Evolutionary conservation across 495 filamentous ascomycete species (phyloP).

Genomic region (Massariosphaeria phaeospora): DNA sequence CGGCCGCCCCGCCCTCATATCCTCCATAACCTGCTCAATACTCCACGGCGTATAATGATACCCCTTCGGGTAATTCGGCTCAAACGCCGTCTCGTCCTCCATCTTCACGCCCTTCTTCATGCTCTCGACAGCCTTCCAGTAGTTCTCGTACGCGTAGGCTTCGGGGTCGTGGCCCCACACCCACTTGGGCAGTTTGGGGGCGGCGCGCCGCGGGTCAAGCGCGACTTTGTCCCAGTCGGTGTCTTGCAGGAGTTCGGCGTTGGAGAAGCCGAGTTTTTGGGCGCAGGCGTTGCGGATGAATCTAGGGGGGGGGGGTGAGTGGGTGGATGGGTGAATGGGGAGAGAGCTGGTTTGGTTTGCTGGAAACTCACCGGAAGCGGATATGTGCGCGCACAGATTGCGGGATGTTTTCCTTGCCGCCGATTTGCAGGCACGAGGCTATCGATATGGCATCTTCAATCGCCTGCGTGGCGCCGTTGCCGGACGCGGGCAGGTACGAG

Average conservation of each 20-base stretch:
- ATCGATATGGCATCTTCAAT: conserved; percentile 40
- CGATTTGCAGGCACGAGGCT: conserved; percentile 37
- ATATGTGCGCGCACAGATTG: conserved; percentile 46
- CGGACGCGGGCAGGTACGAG: conserved; percentile 37
- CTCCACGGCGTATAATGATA: conserved; percentile 29
- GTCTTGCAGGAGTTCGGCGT: conserved; percentile 52
- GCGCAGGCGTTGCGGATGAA: conserved; percentile 54
- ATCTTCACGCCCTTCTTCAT: conserved; percentile 24
- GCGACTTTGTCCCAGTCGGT: conserved; percentile 55
- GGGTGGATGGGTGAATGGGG: neutral
- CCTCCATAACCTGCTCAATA: conserved; percentile 29
- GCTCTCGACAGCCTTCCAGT: conserved; percentile 39
- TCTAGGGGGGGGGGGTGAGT: conserved; percentile 37
- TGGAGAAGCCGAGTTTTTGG: conserved; percentile 51
- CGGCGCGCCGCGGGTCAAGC: conserved; percentile 55
- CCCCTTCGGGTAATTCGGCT: conserved; percentile 29
- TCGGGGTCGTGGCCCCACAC: conserved; percentile 59
- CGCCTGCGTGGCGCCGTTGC: conserved; percentile 40
- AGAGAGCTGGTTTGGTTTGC: neutral
- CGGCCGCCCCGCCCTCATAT: conserved; percentile 37
- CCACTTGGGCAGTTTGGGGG: conserved; percentile 55
- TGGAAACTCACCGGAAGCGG: conserved; percentile 27
- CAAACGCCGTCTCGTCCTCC: conserved; percentile 18
- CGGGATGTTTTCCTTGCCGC: conserved; percentile 31
- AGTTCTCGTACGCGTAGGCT: conserved; percentile 53